A percentile compares a stretch with the other conserved stretches of the same genome.
Conservation (phyloP, 352 stramenopile species). For the Phytophthora sp. region DNA sequence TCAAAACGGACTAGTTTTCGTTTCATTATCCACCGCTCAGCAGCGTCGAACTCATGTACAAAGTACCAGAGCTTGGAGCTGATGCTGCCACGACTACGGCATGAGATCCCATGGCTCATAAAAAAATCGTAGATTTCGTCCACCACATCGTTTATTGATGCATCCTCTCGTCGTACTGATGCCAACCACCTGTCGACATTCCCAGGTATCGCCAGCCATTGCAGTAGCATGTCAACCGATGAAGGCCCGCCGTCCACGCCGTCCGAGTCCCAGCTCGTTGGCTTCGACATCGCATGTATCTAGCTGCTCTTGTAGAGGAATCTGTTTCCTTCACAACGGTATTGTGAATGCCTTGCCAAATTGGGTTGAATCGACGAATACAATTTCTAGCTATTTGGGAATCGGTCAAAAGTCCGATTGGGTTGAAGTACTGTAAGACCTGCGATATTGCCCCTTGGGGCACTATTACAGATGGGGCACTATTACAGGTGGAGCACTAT, state of each 20-base stretch:
- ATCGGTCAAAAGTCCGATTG: too few species aligned
- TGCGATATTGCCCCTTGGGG: too few species aligned
- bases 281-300: slow-evolving; percentile 3
- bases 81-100: not conserved
- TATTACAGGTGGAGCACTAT: too few species aligned
- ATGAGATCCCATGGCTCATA: not conserved
- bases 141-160: too few species aligned
- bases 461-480: too few species aligned
- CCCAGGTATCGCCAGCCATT: slow-evolving; percentile 9
- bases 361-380: too few species aligned
- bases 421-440: too few species aligned
- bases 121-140: not conserved
- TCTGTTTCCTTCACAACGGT: slow-evolving; percentile 3
- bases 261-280: slow-evolving; percentile 25
- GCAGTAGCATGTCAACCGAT: slow-evolving; percentile 29
- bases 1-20: not conserved
- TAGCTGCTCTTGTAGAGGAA: slow-evolving; percentile 1
- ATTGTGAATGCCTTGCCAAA: too few species aligned
- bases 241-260: slow-evolving; percentile 8
- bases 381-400: too few species aligned
- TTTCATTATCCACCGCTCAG: not conserved
- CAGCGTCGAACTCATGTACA: not conserved
- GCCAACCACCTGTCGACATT: not conserved
- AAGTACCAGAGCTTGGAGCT: not conserved
- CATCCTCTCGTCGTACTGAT: not conserved